phyloP scores from a whole-genome alignment of 495 filamentous ascomycete species.

The Parachaetomium inaequale region DNA sequence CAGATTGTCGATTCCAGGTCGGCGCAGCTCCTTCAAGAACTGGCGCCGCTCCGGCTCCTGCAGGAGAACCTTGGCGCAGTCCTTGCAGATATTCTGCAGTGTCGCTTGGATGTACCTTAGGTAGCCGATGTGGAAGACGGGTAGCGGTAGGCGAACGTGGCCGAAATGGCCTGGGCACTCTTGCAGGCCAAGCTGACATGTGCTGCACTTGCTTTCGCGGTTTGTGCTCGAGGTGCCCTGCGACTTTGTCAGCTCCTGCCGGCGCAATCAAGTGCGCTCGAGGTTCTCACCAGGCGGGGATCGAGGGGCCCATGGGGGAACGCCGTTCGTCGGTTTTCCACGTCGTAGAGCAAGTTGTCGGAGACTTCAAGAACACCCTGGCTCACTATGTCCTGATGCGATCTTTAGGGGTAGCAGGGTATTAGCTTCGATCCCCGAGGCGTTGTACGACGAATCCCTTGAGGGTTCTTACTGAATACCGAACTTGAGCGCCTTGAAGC shows the following conservation, averaged over 20 bases:
- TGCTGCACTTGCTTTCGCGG: constrained; percentile 60
- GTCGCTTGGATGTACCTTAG: constrained; percentile 85
- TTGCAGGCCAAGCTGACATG: constrained; percentile 71
- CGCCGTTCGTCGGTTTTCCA: constrained; percentile 65
- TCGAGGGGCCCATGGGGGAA: constrained; percentile 83
- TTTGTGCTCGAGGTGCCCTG: constrained; percentile 76
- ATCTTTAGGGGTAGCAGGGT: constrained; percentile 47
- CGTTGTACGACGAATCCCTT: not conserved
- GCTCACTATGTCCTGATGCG: constrained; percentile 86
- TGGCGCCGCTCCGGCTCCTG: constrained; percentile 67
- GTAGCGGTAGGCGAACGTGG: constrained; percentile 81
- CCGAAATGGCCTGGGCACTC: constrained; percentile 94
- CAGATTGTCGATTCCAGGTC: constrained; percentile 81
- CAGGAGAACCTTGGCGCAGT: constrained; percentile 72
- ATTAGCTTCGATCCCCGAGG: constrained; percentile 11
- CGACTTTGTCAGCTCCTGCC: constrained; percentile 19
- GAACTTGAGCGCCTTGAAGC: constrained; percentile 90
- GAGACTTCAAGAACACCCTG: constrained; percentile 91
- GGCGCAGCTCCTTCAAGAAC: constrained; percentile 72
- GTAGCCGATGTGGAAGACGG: constrained; percentile 93
- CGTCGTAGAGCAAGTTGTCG: constrained; percentile 84
- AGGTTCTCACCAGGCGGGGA: constrained; percentile 57
- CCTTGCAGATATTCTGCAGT: constrained; percentile 91
- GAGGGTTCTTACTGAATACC: constrained; percentile 68
- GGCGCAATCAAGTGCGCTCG: not conserved